Conservation (phyloP, 768 basidiomycete species). For the Hortiboletus flavorubellus region DNA sequence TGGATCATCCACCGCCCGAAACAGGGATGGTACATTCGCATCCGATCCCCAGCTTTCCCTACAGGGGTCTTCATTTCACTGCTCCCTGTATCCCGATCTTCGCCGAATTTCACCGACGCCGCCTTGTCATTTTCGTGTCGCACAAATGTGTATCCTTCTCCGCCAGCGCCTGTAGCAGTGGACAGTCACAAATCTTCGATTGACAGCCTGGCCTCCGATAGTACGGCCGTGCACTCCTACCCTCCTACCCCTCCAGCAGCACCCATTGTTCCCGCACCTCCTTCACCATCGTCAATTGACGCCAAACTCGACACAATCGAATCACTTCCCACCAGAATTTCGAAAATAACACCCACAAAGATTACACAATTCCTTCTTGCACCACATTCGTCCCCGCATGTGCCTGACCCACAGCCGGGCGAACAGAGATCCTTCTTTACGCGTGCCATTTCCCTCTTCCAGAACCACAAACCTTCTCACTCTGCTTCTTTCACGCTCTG, state of each 20-base stretch:
- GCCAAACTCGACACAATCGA: conserved; percentile 26
- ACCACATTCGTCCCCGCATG: conserved; percentile 40
- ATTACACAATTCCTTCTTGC: conserved; percentile 53
- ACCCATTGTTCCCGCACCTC: conserved; percentile 30
- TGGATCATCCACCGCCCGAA: conserved; percentile 81
- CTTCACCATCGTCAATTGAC: conserved; percentile 33
- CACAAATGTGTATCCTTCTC: conserved; percentile 37
- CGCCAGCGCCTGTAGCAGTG: conserved; percentile 11
- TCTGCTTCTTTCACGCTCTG: conserved; percentile 62
- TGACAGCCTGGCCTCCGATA: conserved; percentile 30
- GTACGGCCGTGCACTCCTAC: conserved; percentile 47
- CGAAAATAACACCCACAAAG: conserved; percentile 14
- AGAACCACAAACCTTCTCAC: conserved; percentile 50
- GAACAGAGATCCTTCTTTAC: conserved; percentile 44
- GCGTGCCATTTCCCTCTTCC: conserved; percentile 48
- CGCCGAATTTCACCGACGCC: conserved; percentile 48
- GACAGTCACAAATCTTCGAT: conserved; percentile 22
- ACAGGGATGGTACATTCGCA: conserved; percentile 81
- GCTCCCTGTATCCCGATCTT: conserved; percentile 44
- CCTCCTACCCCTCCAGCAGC: conserved; percentile 51
- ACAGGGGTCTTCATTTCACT: conserved; percentile 56
- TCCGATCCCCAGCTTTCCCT: conserved; percentile 69
- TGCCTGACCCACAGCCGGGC: conserved; percentile 26
- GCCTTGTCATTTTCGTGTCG: conserved; percentile 51
- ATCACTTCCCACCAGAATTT: neutral